Conservation (phyloP, 139 green algal genomes). For the Micractinium conductrix region DNA sequence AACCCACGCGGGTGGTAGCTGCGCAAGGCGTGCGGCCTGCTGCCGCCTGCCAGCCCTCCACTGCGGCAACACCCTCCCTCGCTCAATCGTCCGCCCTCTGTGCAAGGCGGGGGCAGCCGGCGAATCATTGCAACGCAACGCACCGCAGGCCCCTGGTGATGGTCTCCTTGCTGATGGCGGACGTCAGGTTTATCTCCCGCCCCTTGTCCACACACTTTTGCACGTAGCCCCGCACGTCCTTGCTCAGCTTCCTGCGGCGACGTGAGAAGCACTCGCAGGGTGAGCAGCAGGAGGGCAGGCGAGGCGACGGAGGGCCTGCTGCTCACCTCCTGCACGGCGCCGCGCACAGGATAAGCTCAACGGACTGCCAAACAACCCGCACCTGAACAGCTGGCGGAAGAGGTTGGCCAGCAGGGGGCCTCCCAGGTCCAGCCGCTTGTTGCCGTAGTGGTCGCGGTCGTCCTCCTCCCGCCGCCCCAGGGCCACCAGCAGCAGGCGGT, state of each 20-base stretch:
- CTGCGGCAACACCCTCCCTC: no score
- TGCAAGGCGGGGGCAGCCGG: no score
- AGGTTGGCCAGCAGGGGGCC: slow-evolving; percentile 86
- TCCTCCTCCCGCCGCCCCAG: slow-evolving; percentile 82
- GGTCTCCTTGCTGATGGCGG: slow-evolving; percentile 90
- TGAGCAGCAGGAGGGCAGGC: neutral
- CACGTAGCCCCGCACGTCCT: slow-evolving; percentile 88
- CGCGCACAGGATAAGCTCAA: no score
- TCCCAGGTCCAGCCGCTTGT: slow-evolving; percentile 97
- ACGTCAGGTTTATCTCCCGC: slow-evolving; percentile 82
- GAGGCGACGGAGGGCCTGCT: neutral
- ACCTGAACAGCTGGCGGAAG: slow-evolving; percentile 89
- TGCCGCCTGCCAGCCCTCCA: no score
- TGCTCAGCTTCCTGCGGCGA: slow-evolving; percentile 83
- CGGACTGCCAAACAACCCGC: neutral
- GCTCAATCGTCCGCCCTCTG: no score
- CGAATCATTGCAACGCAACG: neutral
- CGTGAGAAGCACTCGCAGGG: neutral
- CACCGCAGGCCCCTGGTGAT: slow-evolving; percentile 89
- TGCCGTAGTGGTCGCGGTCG: slow-evolving; percentile 98
- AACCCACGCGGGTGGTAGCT: no score
- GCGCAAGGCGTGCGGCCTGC: no score
- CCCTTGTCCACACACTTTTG: slow-evolving; percentile 76
- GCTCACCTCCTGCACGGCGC: neutral
- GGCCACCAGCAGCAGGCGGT: slow-evolving; percentile 86